Percentiles rank a stretch among this genome's conserved stretches.
Conservation (phyloP, 768 basidiomycete genomes). For the Naganishia vaughanmartiniae region DNA sequence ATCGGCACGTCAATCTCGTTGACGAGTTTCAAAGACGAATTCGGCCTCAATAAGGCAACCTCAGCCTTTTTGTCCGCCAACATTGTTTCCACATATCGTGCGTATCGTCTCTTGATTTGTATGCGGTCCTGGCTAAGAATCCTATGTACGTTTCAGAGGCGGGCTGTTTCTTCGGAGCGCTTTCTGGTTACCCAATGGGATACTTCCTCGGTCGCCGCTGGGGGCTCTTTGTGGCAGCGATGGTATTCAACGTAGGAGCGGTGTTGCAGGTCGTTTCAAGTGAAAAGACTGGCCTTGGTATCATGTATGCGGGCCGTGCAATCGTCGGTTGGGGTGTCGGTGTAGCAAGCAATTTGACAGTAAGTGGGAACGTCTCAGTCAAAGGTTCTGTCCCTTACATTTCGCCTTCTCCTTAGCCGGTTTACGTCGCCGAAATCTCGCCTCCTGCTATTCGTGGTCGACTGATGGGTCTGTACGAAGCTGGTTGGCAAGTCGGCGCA, state of each 20-base stretch:
- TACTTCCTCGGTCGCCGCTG: constrained; percentile 31
- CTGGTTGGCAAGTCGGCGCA: constrained; percentile 59
- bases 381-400: not conserved
- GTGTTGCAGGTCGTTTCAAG: constrained; percentile 47
- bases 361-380: not conserved
- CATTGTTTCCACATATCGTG: constrained; percentile 57
- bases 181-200: constrained; percentile 28
- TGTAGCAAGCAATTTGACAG: constrained; percentile 33
- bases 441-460: constrained; percentile 57
- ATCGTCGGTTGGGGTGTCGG: constrained; percentile 56
- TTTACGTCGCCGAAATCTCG: constrained; percentile 57
- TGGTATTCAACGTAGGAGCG: constrained; percentile 56
- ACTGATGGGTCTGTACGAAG: constrained; percentile 58
- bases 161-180: constrained; percentile 29
- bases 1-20: constrained; percentile 56
- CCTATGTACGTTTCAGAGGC: not conserved
- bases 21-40: constrained; percentile 56
- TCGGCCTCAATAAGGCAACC: constrained; percentile 48
- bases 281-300: constrained; percentile 32
- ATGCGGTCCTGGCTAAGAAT: not conserved
- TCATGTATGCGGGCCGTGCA: constrained; percentile 56
- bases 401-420: constrained; percentile 38
- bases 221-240: constrained; percentile 27
- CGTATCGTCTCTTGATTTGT: constrained; percentile 29
- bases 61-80: constrained; percentile 52